Evolutionary conservation across 495 filamentous ascomycete genomes (phyloP).

Genomic region (Hypoxylon fuscum): DNA sequence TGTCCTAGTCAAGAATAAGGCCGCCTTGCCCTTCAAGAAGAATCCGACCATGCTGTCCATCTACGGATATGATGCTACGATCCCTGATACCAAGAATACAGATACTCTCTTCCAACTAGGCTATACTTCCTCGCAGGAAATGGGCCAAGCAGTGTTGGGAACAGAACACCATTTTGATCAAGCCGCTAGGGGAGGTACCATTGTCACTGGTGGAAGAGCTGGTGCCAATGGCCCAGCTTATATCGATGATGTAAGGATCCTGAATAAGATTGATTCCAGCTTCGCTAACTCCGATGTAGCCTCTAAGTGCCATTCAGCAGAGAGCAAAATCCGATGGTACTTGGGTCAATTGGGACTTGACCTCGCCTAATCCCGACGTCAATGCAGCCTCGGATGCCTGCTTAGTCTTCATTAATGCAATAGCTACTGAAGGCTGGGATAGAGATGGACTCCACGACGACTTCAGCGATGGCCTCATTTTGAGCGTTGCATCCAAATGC

Average conservation of each 20-base stretch:
- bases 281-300: slow-evolving; percentile 47
- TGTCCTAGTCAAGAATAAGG: slow-evolving; percentile 71
- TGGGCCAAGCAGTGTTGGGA: slow-evolving; percentile 44
- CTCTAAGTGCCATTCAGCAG: slow-evolving; percentile 68
- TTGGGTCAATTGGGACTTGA: slow-evolving; percentile 59
- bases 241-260: slow-evolving; percentile 45
- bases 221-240: slow-evolving; percentile 60
- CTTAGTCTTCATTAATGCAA: slow-evolving; percentile 70
- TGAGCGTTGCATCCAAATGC: slow-evolving; percentile 64
- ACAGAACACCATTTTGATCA: slow-evolving; percentile 42
- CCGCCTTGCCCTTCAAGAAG: slow-evolving; percentile 61
- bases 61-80: slow-evolving; percentile 57
- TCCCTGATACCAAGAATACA: slow-evolving; percentile 45
- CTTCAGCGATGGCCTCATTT: slow-evolving; percentile 65
- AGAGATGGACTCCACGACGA: slow-evolving; percentile 53
- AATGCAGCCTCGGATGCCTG: slow-evolving; percentile 69
- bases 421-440: slow-evolving; percentile 65
- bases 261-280: not conserved
- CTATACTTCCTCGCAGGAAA: slow-evolving; percentile 45
- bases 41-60: slow-evolving; percentile 57
- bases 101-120: slow-evolving; percentile 44
- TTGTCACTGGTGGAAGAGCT: slow-evolving; percentile 60
- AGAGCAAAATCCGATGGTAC: slow-evolving; percentile 64
- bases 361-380: slow-evolving; percentile 49
- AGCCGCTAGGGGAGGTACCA: slow-evolving; percentile 52